Conservation (phyloP, 1,284 basidiomycete genomes). For the Hymenochaete sp. region DNA sequence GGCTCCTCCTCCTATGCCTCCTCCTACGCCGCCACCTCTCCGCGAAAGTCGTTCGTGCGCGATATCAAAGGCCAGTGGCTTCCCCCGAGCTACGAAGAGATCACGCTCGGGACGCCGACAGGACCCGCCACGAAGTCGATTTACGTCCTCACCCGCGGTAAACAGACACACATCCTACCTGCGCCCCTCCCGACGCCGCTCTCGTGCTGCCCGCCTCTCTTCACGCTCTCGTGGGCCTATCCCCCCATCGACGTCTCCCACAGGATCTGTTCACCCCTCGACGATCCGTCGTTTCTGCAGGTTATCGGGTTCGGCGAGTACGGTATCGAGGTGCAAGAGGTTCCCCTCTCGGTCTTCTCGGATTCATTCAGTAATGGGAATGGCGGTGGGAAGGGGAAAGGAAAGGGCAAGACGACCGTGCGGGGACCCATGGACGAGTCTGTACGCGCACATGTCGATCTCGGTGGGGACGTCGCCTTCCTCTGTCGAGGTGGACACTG, state of each 20-base stretch:
- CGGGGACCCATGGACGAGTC: too few relatives aligned
- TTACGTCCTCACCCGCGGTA: slow-evolving; percentile 60
- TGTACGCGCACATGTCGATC: slow-evolving; percentile 46
- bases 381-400: slow-evolving; percentile 38
- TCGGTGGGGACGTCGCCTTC: slow-evolving; percentile 58
- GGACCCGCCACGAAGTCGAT: slow-evolving; percentile 31
- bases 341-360: slow-evolving; percentile 33
- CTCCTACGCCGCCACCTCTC: slow-evolving; percentile 14
- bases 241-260: slow-evolving; percentile 46
- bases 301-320: slow-evolving; percentile 56
- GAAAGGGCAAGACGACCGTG: slow-evolving; percentile 32
- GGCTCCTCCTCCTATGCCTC: too few relatives aligned
- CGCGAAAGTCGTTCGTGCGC: slow-evolving; percentile 19
- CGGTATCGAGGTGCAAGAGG: slow-evolving; percentile 64
- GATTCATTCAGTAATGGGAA: slow-evolving; percentile 41
- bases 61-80: slow-evolving; percentile 18
- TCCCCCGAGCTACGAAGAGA: slow-evolving; percentile 15
- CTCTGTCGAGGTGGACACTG: slow-evolving; percentile 61
- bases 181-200: slow-evolving; percentile 54
- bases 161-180: slow-evolving; percentile 56
- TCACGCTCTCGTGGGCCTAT: slow-evolving; percentile 48
- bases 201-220: slow-evolving; percentile 39
- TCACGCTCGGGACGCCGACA: slow-evolving; percentile 18
- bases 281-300: slow-evolving; percentile 47
- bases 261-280: slow-evolving; percentile 37